Conservation (phyloP, 2,329 filamentous ascomycete genomes). For the Thelonectria blattea region DNA sequence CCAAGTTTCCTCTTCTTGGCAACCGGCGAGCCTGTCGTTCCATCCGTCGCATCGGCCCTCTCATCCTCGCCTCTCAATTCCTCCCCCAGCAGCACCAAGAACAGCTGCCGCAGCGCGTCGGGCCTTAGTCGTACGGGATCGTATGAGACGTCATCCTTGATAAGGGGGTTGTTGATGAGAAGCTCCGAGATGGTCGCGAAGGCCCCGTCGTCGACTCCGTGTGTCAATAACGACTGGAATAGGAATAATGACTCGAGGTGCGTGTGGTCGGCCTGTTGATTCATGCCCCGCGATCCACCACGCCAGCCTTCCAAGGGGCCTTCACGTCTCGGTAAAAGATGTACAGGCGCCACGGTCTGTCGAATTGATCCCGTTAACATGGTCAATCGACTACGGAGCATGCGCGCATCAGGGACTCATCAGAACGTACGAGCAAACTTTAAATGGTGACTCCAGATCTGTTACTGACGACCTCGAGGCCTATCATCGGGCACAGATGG, state of each 20-base stretch:
- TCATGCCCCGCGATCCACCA: slow-evolving; percentile 63
- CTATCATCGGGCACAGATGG: slow-evolving; percentile 39
- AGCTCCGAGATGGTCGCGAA: slow-evolving; percentile 77
- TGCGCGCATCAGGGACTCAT: slow-evolving; percentile 36
- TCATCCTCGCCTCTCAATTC: slow-evolving; percentile 65
- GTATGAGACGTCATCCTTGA: slow-evolving; percentile 73
- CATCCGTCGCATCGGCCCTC: slow-evolving; percentile 45
- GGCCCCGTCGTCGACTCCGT: slow-evolving; percentile 68
- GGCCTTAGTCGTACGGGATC: slow-evolving; percentile 76
- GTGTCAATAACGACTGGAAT: slow-evolving; percentile 76
- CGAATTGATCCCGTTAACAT: slow-evolving; percentile 30
- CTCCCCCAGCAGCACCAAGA: slow-evolving; percentile 76
- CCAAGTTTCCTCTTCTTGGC: slow-evolving; percentile 78
- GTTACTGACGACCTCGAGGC: slow-evolving; percentile 33
- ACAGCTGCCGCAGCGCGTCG: slow-evolving; percentile 79
- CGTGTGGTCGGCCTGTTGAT: slow-evolving; percentile 71
- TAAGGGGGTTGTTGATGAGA: slow-evolving; percentile 74
- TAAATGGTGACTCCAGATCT: slow-evolving; percentile 39
- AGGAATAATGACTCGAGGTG: slow-evolving; percentile 85
- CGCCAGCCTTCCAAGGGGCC: slow-evolving; percentile 62
- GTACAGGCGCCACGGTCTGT: slow-evolving; percentile 62
- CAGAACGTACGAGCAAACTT: slow-evolving; percentile 42
- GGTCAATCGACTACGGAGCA: slow-evolving; percentile 32
- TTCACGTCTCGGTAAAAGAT: slow-evolving; percentile 58
- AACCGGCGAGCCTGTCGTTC: slow-evolving; percentile 57